Evolutionary conservation across 306 rosid species (phyloP).

Genomic region (Trifolium subterraneum): DNA sequence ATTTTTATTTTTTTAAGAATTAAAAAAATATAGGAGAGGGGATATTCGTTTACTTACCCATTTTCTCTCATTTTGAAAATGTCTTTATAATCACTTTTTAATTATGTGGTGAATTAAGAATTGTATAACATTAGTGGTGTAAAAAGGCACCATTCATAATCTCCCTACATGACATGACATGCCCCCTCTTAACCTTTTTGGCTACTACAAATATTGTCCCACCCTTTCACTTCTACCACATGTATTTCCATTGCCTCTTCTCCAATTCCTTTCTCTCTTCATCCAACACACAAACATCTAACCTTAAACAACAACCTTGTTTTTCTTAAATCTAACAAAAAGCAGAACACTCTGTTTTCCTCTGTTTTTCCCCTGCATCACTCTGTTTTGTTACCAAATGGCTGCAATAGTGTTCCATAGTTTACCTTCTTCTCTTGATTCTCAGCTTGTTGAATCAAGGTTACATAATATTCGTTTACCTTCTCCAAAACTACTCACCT

Average conservation of each 20-base stretch:
- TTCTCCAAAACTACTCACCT: constrained; percentile 44
- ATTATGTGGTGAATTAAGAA: constrained; percentile 44
- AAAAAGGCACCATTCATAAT: constrained; percentile 44
- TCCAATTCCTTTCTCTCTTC: neutral
- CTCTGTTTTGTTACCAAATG: constrained; percentile 45
- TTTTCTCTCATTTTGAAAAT: neutral
- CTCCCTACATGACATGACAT: constrained; percentile 36
- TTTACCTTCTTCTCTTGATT: constrained; percentile 57
- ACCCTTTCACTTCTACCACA: constrained; percentile 48
- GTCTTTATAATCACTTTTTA: constrained; percentile 27
- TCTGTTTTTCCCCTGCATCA: constrained; percentile 22
- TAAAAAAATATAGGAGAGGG: neutral
- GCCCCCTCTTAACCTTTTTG: constrained; percentile 43
- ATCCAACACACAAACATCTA: constrained; percentile 20
- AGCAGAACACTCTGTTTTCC: constrained; percentile 39
- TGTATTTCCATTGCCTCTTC: constrained; percentile 31
- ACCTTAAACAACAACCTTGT: neutral
- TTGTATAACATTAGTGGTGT: constrained; percentile 59
- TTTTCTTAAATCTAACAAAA: constrained; percentile 4
- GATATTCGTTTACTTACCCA: constrained; percentile 21
- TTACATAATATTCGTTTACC: constrained; percentile 54
- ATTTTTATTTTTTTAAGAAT: no score
- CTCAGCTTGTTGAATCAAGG: constrained; percentile 66
- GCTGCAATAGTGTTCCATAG: constrained; percentile 71
- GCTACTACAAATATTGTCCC: constrained; percentile 74